A percentile compares a stretch with the other conserved stretches of the same genome.
Conservation (phyloP, 192 early-diverging fungal genomes). For the Umbelopsis sp. region DNA sequence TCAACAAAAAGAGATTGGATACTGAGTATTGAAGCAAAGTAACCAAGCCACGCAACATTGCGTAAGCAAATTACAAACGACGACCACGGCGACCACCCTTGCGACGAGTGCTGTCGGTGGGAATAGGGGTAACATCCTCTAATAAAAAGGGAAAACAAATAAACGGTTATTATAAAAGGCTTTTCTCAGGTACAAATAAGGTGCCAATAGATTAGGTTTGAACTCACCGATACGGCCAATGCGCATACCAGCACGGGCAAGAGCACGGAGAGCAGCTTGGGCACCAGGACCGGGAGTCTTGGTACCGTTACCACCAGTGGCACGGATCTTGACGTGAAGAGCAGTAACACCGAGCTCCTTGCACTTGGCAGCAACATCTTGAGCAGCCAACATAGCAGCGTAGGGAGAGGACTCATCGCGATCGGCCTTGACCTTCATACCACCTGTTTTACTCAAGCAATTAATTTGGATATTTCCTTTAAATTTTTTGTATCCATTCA, state of each 20-base stretch:
- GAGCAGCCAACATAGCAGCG: slow-evolving; percentile 99
- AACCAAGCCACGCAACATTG: neutral
- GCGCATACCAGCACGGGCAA: slow-evolving; percentile 98
- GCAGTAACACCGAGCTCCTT: slow-evolving; percentile 99
- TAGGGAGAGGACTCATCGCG: slow-evolving; percentile 99
- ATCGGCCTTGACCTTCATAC: slow-evolving; percentile 99
- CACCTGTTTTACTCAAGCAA: slow-evolving; percentile 59
- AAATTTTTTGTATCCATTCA: neutral
- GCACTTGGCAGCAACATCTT: slow-evolving; percentile 98
- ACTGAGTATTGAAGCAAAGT: neutral
- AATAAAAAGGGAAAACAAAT: slow-evolving; percentile 31
- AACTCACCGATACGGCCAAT: slow-evolving; percentile 93
- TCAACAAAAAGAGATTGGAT: slow-evolving; percentile 8
- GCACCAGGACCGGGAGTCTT: slow-evolving; percentile 99
- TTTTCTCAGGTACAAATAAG: neutral
- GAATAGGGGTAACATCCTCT: slow-evolving; percentile 98
- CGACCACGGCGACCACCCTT: slow-evolving; percentile 99
- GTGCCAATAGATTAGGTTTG: neutral
- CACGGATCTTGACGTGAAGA: slow-evolving; percentile 99
- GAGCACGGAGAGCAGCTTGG: slow-evolving; percentile 96
- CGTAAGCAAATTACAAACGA: slow-evolving; percentile 73
- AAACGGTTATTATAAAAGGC: slow-evolving; percentile 25
- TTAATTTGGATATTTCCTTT: neutral
- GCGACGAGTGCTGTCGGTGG: slow-evolving; percentile 96
- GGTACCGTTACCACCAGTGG: slow-evolving; percentile 97